These are phyloP conservation scores for Colletotrichum navitas DNA, from an alignment of 2,329 filamentous ascomycete species.

Conservation along the genomic window DNA sequence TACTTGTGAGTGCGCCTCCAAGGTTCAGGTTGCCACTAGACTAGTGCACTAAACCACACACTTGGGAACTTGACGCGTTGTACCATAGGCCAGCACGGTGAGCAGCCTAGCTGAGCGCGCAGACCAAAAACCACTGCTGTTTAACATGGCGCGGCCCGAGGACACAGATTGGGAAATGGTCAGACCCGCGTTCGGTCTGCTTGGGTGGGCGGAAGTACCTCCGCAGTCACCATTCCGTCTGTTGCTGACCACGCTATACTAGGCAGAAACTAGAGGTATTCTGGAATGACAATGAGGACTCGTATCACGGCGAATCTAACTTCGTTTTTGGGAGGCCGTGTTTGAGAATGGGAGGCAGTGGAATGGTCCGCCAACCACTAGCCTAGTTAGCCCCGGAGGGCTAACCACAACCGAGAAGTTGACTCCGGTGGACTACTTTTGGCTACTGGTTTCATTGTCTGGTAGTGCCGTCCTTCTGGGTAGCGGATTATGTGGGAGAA, in stretches of 20 bases:
- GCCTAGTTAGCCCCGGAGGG: too few species aligned
- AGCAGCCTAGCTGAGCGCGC: background rate
- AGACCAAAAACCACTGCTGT: slow-evolving; percentile 8
- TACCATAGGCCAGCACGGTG: slow-evolving; percentile 8
- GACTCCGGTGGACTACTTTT: background rate
- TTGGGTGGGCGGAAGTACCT: background rate
- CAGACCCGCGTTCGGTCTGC: background rate
- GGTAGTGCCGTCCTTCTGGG: too few species aligned
- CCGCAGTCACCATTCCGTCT: background rate
- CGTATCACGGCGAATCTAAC: slow-evolving; percentile 22
- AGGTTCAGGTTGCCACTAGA: slow-evolving; percentile 28
- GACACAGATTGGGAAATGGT: background rate
- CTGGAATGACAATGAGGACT: slow-evolving; percentile 25
- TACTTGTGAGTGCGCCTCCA: slow-evolving; percentile 19
- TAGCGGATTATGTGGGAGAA: slow-evolving; percentile 5
- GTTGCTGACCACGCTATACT: background rate
- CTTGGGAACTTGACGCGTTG: slow-evolving; percentile 16
- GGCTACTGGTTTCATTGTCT: background rate
- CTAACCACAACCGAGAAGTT: background rate
- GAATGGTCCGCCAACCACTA: slow-evolving; percentile 19
- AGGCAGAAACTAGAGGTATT: slow-evolving; percentile 6
- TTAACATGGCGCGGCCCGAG: background rate
- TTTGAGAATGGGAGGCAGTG: background rate
- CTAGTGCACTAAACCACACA: slow-evolving; percentile 19
- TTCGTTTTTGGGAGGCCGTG: background rate